phyloP scores from a whole-genome alignment of 116 monocot species.

The Posidonia oceanica region DNA sequence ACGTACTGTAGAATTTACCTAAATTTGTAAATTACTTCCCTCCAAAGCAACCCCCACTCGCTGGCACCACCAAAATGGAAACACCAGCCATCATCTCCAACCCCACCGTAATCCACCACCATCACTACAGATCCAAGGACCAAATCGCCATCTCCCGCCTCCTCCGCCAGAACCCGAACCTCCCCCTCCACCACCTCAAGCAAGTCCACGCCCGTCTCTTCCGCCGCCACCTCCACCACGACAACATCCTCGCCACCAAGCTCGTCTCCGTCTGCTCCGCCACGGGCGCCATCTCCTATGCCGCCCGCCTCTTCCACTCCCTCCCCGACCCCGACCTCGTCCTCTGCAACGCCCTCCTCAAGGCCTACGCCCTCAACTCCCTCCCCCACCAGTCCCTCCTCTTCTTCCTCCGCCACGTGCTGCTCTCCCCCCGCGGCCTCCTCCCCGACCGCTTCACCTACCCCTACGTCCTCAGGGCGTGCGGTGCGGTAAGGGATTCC shows the following conservation, averaged over 20 bases:
- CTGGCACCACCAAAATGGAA: too few relatives aligned
- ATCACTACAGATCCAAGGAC: background rate
- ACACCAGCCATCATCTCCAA: too few relatives aligned
- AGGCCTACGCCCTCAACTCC: conserved; percentile 13
- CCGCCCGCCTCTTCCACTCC: conserved; percentile 18
- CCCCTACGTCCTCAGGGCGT: conserved; percentile 29
- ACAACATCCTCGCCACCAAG: conserved; percentile 25
- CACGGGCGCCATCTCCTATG: conserved; percentile 17
- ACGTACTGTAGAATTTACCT: too few relatives aligned
- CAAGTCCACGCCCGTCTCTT: conserved; percentile 32
- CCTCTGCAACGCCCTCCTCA: conserved; percentile 29
- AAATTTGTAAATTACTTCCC: too few relatives aligned
- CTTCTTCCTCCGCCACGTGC: conserved; percentile 15
- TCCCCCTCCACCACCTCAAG: conserved; percentile 23
- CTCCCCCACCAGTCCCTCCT: conserved; percentile 3
- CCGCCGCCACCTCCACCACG: conserved; percentile 24
- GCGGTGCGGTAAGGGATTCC: conserved; percentile 8
- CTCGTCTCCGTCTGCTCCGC: conserved; percentile 20
- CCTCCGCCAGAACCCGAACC: conserved; percentile 7
- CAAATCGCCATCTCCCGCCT: conserved; percentile 12
- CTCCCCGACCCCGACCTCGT: conserved; percentile 20
- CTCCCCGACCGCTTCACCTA: conserved; percentile 24
- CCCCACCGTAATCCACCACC: too few relatives aligned
- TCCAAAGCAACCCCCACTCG: too few relatives aligned
- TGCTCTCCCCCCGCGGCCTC: conserved; percentile 4